Evolutionary conservation across 2,329 filamentous ascomycete species (phyloP).

Genomic region (Aquanectria penicillioides): DNA sequence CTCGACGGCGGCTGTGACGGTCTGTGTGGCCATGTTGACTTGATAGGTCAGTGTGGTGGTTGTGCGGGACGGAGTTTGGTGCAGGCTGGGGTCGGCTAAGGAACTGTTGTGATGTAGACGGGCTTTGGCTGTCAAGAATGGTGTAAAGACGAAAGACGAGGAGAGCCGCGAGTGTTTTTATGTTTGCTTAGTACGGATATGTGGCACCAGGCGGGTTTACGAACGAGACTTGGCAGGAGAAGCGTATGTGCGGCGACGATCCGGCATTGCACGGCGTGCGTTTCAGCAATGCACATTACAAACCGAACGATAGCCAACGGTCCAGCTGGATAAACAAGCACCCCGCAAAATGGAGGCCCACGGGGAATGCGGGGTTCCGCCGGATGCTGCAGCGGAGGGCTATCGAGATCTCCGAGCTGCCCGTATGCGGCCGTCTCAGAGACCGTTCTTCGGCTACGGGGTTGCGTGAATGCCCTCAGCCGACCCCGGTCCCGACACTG

Average conservation of each 20-base stretch:
- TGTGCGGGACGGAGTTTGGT: neutral
- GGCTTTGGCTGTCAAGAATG: neutral
- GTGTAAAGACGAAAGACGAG: neutral
- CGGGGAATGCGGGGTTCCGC: constrained; percentile 18
- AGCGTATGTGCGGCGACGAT: constrained; percentile 7
- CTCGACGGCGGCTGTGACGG: constrained; percentile 14
- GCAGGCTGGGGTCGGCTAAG: neutral
- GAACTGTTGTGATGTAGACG: neutral
- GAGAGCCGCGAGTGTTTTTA: constrained; percentile 12
- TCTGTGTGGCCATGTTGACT: constrained; percentile 8
- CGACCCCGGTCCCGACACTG: constrained; percentile 1
- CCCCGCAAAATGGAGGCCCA: constrained; percentile 19
- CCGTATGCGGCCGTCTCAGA: neutral
- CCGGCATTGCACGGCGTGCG: neutral
- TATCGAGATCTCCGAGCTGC: neutral
- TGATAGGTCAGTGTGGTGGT: neutral
- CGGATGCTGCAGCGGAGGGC: neutral
- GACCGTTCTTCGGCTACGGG: constrained; percentile 11
- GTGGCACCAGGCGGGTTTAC: constrained; percentile 10
- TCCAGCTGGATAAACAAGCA: constrained; percentile 3
- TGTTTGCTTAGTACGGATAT: constrained; percentile 11
- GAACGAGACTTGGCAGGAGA: neutral
- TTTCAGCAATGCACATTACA: constrained; percentile 8
- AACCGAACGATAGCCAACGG: constrained; percentile 5
- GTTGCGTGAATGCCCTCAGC: constrained; percentile 1